Evolutionary conservation across 441 rosid species (phyloP), one percentile per base, ranked within the genome.

Genomic region (Populus tomentosa): DNA sequence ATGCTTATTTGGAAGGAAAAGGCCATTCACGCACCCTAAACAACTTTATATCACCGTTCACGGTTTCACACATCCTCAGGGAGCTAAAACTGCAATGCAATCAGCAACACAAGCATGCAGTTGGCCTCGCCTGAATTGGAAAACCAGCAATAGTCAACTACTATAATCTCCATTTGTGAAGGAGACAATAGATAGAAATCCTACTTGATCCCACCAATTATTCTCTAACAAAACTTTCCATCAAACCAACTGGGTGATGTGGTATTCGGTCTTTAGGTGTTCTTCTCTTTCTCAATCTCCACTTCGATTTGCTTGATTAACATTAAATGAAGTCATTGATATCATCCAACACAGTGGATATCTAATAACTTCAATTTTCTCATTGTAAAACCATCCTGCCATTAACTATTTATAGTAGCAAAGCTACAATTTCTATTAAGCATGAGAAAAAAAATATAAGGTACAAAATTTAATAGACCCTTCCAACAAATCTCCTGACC

Each of bases 311-410:
- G n/a, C 33, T 59, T 38, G 42, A 40, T 28, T 18, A 68, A 50
- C 56, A 50, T 35, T 70, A 59, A 78, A 40, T 73, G 77, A 73
- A 30, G 30, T 50, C 59, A 56, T 1, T 21, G 67, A 72, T 78
- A 69, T 6, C 32, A 18, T 13, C 36, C 13, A 26, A 7, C 67
- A 24, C 50, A 24, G 3, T 10, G 24, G 35, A 6, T 70, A 59
- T 33, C 59, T n/a, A 72, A 72, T 20, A 18, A 38, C 23, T 28
- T 46, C 14, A 65, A 68, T 10, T 66, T 67, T 67, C 40, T 53
- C 21, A 18, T 26, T 13, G 61, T 56, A 64, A 23, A 26, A 36
- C 28, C 28, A 65, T 46, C 63, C 42, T 46, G 50, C 11, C 28
- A 10, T 50, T 78, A 32, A 50, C 11, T 1, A 71, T 56, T 20